Conservation (phyloP, 2,329 filamentous ascomycete genomes). For the Sporothrix curviconia region DNA sequence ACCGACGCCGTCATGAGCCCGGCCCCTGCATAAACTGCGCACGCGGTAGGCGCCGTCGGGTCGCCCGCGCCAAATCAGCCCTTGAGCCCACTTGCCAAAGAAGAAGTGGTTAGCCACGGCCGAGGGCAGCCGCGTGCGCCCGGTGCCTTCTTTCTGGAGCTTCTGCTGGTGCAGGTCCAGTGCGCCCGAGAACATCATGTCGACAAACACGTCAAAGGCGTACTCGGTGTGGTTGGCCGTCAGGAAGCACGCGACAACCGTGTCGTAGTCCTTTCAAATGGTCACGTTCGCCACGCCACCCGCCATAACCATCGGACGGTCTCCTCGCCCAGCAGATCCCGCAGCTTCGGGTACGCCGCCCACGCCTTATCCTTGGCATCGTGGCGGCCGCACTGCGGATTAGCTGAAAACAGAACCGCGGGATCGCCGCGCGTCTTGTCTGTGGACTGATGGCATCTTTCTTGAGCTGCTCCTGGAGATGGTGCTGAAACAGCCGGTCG, state of each 20-base stretch:
- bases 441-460: neutral
- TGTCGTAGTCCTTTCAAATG: conserved; percentile 72
- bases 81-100: conserved; percentile 82
- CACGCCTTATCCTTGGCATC: conserved; percentile 54
- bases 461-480: conserved; percentile 37
- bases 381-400: conserved; percentile 16
- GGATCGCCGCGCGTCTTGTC: conserved; percentile 1
- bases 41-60: conserved; percentile 63
- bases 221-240: conserved; percentile 56
- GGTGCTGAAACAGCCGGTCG: conserved; percentile 29
- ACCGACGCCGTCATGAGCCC: conserved; percentile 62
- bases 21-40: conserved; percentile 63
- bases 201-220: conserved; percentile 71
- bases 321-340: conserved; percentile 48
- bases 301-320: no score
- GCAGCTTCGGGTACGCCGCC: conserved; percentile 59
- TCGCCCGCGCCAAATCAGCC: conserved; percentile 68
- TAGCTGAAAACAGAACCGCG: conserved; percentile 16
- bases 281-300: conserved; percentile 38
- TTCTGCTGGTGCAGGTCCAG: conserved; percentile 40
- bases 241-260: conserved; percentile 64
- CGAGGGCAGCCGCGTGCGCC: conserved; percentile 34
- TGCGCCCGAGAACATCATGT: conserved; percentile 71
- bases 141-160: conserved; percentile 12
- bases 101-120: conserved; percentile 67